These are phyloP conservation scores for Paracoccidioides brasiliensis DNA, from an alignment of 2,329 filamentous ascomycete species.

Conservation along the genomic window DNA sequence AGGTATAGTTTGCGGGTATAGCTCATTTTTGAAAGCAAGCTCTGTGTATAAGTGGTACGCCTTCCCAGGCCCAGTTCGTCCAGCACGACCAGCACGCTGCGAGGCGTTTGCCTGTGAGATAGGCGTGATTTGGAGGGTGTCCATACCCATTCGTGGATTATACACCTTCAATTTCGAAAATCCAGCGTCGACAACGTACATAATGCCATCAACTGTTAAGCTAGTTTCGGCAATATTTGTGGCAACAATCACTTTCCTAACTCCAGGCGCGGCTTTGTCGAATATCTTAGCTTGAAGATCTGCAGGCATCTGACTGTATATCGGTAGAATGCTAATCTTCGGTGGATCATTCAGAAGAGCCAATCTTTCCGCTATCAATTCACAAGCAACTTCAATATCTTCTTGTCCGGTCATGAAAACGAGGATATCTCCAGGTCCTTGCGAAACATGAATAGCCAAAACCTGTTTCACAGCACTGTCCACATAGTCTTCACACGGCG, in stretches of 20 bases:
- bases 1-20: slow-evolving; percentile 93
- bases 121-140: slow-evolving; percentile 92
- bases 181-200: slow-evolving; percentile 94
- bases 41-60: slow-evolving; percentile 91
- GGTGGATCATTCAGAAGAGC: slow-evolving; percentile 86
- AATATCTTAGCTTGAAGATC: slow-evolving; percentile 98
- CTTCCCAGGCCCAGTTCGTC: slow-evolving; percentile 87
- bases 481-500: slow-evolving; percentile 94
- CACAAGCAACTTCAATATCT: slow-evolving; percentile 94
- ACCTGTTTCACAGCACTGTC: slow-evolving; percentile 95
- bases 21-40: slow-evolving; percentile 84
- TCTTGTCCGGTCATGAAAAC: slow-evolving; percentile 99
- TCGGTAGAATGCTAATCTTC: slow-evolving; percentile 85
- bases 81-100: slow-evolving; percentile 84
- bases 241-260: slow-evolving; percentile 93
- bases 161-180: slow-evolving; percentile 98
- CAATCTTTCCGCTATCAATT: slow-evolving; percentile 76
- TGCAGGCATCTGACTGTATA: slow-evolving; percentile 99
- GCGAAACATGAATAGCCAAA: slow-evolving; percentile 88
- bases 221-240: slow-evolving; percentile 98
- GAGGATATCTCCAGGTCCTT: slow-evolving; percentile 82
- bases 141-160: slow-evolving; percentile 98
- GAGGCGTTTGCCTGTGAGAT: slow-evolving; percentile 94
- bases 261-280: slow-evolving; percentile 75
- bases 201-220: slow-evolving; percentile 95